These are phyloP conservation scores for Exophiala alcalophila DNA, from an alignment of 2,329 filamentous ascomycete genomes.

Conservation along the genomic window DNA sequence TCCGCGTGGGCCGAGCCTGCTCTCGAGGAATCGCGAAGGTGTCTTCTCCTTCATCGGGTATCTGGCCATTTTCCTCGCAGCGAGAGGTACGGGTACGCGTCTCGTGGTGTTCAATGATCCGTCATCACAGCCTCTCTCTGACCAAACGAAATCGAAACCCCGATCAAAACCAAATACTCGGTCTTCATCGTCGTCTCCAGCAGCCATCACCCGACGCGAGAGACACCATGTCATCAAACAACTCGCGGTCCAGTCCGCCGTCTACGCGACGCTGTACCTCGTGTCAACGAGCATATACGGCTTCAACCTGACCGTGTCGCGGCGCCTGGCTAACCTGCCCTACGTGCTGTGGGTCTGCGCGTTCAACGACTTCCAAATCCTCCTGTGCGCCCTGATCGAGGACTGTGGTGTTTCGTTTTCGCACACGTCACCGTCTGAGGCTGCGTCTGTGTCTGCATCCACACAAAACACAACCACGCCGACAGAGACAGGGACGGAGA, in stretches of 20 bases:
- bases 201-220: constrained; percentile 8
- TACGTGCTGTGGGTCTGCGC: constrained; percentile 92
- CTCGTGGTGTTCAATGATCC: constrained; percentile 52
- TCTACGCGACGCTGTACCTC: constrained; percentile 70
- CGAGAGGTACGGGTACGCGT: constrained; percentile 77
- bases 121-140: background rate
- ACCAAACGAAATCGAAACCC: constrained; percentile 1
- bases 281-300: constrained; percentile 65
- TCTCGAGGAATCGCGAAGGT: constrained; percentile 91
- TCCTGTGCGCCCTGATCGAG: constrained; percentile 75
- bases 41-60: constrained; percentile 95
- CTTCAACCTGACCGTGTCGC: constrained; percentile 73
- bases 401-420: constrained; percentile 43
- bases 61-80: constrained; percentile 87
- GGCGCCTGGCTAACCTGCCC: constrained; percentile 85
- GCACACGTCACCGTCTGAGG: constrained; percentile 46
- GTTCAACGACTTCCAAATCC: constrained; percentile 82
- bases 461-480: no score
- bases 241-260: constrained; percentile 24
- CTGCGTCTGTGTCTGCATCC: no score
- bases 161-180: background rate
- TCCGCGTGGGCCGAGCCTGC: constrained; percentile 66
- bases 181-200: background rate
- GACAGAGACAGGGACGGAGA: background rate
- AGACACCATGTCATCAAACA: constrained; percentile 17